Conservation (phyloP, 2,329 filamentous ascomycete species). For the Tolypocladium ophioglossoides region DNA sequence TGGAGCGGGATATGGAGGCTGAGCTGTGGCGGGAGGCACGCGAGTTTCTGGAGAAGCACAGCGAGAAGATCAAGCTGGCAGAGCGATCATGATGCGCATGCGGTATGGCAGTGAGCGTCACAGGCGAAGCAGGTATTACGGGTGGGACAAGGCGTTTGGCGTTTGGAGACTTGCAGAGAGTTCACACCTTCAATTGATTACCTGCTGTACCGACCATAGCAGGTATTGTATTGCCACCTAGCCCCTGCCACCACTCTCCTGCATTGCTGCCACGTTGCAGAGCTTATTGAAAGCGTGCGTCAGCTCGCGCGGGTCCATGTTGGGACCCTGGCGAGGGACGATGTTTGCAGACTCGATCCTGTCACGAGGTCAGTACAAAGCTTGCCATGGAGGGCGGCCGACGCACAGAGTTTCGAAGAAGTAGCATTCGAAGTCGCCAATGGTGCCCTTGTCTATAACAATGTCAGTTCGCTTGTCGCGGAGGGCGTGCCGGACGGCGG, state of each 20-base stretch:
- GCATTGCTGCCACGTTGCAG: not conserved
- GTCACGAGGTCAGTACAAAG: not conserved
- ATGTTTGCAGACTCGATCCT: slow-evolving; percentile 4
- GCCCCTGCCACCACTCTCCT: too few relatives aligned
- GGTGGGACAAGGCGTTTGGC: not conserved
- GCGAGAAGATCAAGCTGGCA: slow-evolving; percentile 6
- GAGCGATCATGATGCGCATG: not conserved
- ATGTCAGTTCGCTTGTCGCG: not conserved
- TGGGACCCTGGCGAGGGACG: not conserved
- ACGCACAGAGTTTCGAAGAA: slow-evolving; percentile 7
- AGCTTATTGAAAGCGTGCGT: slow-evolving; percentile 7
- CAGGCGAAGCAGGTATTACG: not conserved
- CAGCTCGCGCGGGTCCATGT: not conserved
- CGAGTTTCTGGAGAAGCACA: slow-evolving; percentile 23
- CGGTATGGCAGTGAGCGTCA: too few relatives aligned
- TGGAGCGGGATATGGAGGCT: slow-evolving; percentile 72
- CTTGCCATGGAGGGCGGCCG: too few relatives aligned
- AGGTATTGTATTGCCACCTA: too few relatives aligned
- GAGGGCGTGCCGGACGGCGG: too few relatives aligned
- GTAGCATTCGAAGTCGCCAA: slow-evolving; percentile 2
- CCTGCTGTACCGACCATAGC: not conserved
- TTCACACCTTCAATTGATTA: not conserved
- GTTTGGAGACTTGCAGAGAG: not conserved
- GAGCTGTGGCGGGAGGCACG: slow-evolving; percentile 56
- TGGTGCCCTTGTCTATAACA: not conserved